Base-by-base conservation (phyloP, 1,284 basidiomycete species). In the Wolfiporia cocos region DNA sequence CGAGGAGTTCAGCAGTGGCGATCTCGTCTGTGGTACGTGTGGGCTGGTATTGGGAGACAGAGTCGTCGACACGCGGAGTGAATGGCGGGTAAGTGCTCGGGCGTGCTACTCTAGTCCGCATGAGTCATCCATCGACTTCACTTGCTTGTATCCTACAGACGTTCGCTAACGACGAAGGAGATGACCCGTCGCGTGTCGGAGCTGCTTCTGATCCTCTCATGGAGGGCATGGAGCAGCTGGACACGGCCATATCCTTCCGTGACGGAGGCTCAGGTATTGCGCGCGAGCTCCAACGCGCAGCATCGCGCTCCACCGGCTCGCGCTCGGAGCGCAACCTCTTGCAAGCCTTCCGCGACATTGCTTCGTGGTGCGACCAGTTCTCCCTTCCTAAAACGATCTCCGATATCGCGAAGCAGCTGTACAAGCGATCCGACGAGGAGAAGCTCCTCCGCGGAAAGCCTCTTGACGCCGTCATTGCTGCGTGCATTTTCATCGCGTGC, bases 101-200 rank as follows among this genome's bases (percentile, higher is more conserved):
- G 21, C n/a, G 18, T 11, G 14, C 17, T 19, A 22, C 19, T 48
- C 38, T 54, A 38, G 38, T 47, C 48, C 44, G 42, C 42, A 38
- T 35, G 37, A 44, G 42, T 46, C 23, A 26, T 49, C 30, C 43
- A 34, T n/a, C n/a, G n/a, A n/a, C n/a, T n/a, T n/a, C n/a, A n/a
- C 44, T 44, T 36, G 43, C 47, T 42, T 47, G 42, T 44, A 31
- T 50, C 43, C 14, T 53, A 39, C 75, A 97, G 85, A 99, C 96
- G 44, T 99, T 99, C 66, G 96, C 96, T 53, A 96, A 93, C 56
- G 93, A 99, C 64, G 95, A 98, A 69, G 94, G 95, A 48, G 96
- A 99, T 64, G 96, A 99, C 64, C 95, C 95, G 44, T 99, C 95
- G 55, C 96, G 96, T 89, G 96, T 99, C 52, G 96, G 96, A 70